Base-by-base conservation (phyloP, 2,329 filamentous ascomycete genomes). In the Purpureocillium takamizusanense region DNA sequence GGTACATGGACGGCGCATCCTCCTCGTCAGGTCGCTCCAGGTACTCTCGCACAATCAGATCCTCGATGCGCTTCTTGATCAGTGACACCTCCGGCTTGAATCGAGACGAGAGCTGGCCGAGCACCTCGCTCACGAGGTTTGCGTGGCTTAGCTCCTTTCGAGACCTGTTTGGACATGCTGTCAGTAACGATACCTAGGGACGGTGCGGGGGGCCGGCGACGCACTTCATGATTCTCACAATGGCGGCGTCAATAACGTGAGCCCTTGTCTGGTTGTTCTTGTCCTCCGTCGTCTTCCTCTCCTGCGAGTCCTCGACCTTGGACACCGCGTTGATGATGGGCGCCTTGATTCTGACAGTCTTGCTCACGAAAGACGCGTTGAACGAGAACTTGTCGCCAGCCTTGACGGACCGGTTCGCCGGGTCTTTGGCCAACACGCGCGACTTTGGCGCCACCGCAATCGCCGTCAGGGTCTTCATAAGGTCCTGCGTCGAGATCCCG, bases 221-320 rank as follows among this genome's bases (percentile, higher is more conserved):
- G 34, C 74, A 88, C 83, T 90, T 90, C 84, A 89, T 89, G 51
- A 88, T 88, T 36, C 85, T 72, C 42, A 89, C 84, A 47, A 90
- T 70, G 4, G 83, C 82, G 7, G 84, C 83, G 51, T 90, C 84
- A 17, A 88, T 76, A 31, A 83, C 74, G 54, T 83, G 80, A 33
- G 72, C 74, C 45, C 85, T 69, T 16, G 76, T 79, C 55, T 86
- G 78, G 48, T 85, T 76, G 47, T 84, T 87, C 67, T 83, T 84
- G 51, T 81, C 75, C 56, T 88, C 81, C 0, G 85, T 90, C 37
- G 77, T 76, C 59, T 77, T 79, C 35, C 79, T 67, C 59, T 83
- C 78, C 3, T 75, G 68, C 46, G 76, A 67, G 37, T 78, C 86
- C 62, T 97, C 90, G 1, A 94, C 84, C 62, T 87, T 92, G 56